phyloP scores from a whole-genome alignment of 2,329 filamentous ascomycete genomes.

The Ceratocystis papillata region DNA sequence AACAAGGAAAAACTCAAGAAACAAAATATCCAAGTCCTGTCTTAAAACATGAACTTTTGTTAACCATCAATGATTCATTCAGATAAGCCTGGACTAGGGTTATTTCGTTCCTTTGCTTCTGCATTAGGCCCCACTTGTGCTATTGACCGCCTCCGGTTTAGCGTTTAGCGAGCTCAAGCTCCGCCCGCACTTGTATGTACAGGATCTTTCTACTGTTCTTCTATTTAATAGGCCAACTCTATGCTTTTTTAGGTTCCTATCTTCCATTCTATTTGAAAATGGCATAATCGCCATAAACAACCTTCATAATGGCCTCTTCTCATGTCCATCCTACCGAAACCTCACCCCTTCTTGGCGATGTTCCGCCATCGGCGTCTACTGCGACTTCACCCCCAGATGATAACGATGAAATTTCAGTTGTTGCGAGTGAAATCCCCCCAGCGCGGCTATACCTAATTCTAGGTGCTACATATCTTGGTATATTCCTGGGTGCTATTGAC shows the following conservation, averaged over 20 bases:
- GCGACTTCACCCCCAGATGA: constrained; percentile 20
- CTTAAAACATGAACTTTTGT: too few relatives aligned
- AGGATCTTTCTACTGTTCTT: background rate
- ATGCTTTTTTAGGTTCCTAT: background rate
- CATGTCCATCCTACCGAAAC: constrained; percentile 13
- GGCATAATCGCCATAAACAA: background rate
- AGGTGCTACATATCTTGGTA: constrained; percentile 46
- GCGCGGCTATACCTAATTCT: constrained; percentile 45
- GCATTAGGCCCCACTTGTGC: too few relatives aligned
- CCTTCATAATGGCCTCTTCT: background rate
- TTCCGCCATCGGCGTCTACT: background rate
- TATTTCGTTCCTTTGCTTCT: too few relatives aligned
- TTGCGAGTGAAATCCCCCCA: constrained; percentile 41
- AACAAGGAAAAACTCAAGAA: too few relatives aligned
- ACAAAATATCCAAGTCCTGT: too few relatives aligned
- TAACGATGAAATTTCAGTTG: constrained; percentile 38
- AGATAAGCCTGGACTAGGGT: too few relatives aligned
- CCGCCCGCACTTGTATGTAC: background rate
- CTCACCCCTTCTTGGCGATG: constrained; percentile 17
- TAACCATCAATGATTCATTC: too few relatives aligned
- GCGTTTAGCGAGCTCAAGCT: too few relatives aligned
- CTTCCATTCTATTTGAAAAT: background rate
- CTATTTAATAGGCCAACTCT: background rate
- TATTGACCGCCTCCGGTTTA: too few relatives aligned
- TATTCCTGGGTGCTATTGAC: constrained; percentile 57